Conservation (phyloP, 1,284 basidiomycete species). For the Volvariella surrecta region DNA sequence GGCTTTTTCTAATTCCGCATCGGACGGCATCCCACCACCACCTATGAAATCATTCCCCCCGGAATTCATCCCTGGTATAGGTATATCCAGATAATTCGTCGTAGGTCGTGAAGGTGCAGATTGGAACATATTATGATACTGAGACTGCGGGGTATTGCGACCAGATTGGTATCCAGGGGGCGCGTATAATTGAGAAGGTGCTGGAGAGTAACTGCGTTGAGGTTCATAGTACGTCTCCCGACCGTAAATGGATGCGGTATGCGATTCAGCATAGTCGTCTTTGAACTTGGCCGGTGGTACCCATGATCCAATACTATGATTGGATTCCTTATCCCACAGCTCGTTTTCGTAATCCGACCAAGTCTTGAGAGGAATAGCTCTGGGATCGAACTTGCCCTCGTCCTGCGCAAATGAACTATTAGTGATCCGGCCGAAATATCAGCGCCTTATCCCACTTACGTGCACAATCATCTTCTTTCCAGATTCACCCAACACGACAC, state of each 20-base stretch:
- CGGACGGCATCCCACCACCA: constrained; percentile 39
- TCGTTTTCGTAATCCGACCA: constrained; percentile 98
- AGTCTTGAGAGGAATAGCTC: constrained; percentile 87
- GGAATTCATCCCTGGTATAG: constrained; percentile 36
- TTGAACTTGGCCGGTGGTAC: constrained; percentile 62
- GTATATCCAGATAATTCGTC: constrained; percentile 69
- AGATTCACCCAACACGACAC: constrained; percentile 89
- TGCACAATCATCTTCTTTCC: constrained; percentile 95
- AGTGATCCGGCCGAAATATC: constrained; percentile 6
- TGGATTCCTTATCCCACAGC: constrained; percentile 94
- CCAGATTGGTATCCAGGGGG: constrained; percentile 70
- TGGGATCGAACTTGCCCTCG: constrained; percentile 94
- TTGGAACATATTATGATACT: constrained; percentile 40
- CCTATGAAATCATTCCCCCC: constrained; percentile 29
- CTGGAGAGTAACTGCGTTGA: constrained; percentile 53
- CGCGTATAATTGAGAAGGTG: constrained; percentile 52
- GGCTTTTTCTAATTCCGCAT: constrained; percentile 64
- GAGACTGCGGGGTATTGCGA: constrained; percentile 60
- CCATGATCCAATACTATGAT: constrained; percentile 85
- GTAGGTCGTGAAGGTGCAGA: constrained; percentile 58
- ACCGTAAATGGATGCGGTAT: constrained; percentile 70
- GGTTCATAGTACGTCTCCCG: constrained; percentile 77
- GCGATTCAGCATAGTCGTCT: constrained; percentile 67
- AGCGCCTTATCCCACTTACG: constrained; percentile 37
- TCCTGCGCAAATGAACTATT: constrained; percentile 43